phyloP scores from a whole-genome alignment of 441 rosid genomes.

The Corymbia calophylla region DNA sequence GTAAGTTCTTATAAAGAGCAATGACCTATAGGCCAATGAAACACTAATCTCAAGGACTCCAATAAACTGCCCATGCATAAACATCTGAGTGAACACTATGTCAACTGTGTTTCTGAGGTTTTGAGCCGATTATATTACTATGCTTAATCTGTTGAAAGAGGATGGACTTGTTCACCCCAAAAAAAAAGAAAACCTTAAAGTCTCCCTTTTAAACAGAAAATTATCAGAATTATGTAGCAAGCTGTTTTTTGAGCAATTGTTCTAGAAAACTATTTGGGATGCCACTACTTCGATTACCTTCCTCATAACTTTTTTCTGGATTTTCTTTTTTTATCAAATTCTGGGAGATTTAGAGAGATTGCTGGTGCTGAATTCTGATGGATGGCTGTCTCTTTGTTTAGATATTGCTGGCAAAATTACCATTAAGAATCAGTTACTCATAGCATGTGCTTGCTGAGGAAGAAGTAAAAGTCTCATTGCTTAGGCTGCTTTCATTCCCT shows the following conservation, averaged over 20 bases:
- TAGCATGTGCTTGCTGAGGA: not conserved
- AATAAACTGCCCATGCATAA: not conserved
- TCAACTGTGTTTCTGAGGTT: not conserved
- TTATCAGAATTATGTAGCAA: not conserved
- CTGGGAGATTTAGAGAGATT: not conserved
- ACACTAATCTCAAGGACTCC: not conserved
- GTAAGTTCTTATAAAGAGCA: not conserved
- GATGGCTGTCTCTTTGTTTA: not conserved
- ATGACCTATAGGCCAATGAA: not conserved
- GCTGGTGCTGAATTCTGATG: not conserved
- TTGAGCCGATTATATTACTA: not conserved
- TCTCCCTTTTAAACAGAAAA: not conserved
- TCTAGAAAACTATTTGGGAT: not conserved
- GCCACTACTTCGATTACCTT: not conserved
- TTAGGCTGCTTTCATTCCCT: not conserved
- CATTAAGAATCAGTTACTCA: not conserved
- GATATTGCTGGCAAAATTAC: not conserved
- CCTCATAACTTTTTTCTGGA: not conserved
- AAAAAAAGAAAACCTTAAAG: not conserved
- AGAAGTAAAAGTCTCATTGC: not conserved
- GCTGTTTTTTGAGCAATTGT: not conserved
- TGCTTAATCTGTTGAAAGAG: not conserved
- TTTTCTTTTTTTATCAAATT: not conserved
- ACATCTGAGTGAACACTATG: not conserved
- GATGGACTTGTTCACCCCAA: not conserved